Percentiles rank a stretch among this genome's conserved stretches.
Evolutionary conservation across 1,139 yeast species (phyloP).

Genomic region (Diutina ranongensis): DNA sequence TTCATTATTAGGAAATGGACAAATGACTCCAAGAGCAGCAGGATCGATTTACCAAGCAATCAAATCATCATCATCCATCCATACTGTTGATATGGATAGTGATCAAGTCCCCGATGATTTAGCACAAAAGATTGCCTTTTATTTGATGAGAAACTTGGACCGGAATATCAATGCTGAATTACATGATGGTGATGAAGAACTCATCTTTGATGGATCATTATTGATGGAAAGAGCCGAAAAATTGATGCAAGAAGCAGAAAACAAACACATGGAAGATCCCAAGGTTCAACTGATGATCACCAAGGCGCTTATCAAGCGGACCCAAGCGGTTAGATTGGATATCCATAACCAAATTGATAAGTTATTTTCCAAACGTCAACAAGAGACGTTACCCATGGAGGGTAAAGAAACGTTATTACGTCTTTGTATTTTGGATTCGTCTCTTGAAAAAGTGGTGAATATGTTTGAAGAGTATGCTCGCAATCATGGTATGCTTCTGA

Average conservation of each 20-base stretch:
- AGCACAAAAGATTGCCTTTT: slow-evolving; percentile 68
- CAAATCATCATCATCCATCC: slow-evolving; percentile 48
- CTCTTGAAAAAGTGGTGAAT: slow-evolving; percentile 31
- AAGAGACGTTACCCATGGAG: slow-evolving; percentile 28
- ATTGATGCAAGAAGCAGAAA: slow-evolving; percentile 25
- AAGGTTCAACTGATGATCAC: slow-evolving; percentile 20
- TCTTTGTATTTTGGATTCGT: slow-evolving; percentile 32
- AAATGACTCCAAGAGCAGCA: slow-evolving; percentile 45
- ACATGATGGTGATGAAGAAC: slow-evolving; percentile 23
- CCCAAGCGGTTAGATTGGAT: slow-evolving; percentile 28
- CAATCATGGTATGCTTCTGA: slow-evolving; percentile 3
- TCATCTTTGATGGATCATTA: slow-evolving; percentile 37
- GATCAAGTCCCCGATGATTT: slow-evolving; percentile 58
- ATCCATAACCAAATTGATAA: slow-evolving; percentile 31
- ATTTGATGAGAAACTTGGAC: slow-evolving; percentile 78
- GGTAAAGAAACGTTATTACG: slow-evolving; percentile 34
- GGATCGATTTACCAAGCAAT: slow-evolving; percentile 65
- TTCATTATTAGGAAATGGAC: slow-evolving; percentile 55
- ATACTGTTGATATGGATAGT: slow-evolving; percentile 64
- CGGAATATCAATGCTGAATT: slow-evolving; percentile 34
- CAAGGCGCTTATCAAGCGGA: slow-evolving; percentile 23
- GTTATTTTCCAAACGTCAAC: slow-evolving; percentile 25
- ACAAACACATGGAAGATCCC: slow-evolving; percentile 20
- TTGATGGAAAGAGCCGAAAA: slow-evolving; percentile 56
- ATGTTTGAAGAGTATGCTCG: slow-evolving; percentile 30